These are phyloP conservation scores for Mortierella polycephala DNA, from an alignment of 371 early-diverging fungal species.

Conservation along the genomic window DNA sequence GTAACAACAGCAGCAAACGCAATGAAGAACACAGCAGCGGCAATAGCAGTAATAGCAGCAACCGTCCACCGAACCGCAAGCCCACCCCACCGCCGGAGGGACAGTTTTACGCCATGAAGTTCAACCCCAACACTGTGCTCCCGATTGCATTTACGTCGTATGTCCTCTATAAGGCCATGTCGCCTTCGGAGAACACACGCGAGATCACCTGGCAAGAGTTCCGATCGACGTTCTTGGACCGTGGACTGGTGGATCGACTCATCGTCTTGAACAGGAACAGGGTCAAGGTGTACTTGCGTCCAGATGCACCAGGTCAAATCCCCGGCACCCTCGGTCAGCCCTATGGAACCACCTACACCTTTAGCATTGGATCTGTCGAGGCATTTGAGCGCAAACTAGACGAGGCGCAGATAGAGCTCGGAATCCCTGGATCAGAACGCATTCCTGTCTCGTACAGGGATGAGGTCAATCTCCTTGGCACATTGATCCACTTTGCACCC, in stretches of 20 bases:
- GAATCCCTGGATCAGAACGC: constrained; percentile 88
- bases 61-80: constrained; percentile 23
- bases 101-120: constrained; percentile 58
- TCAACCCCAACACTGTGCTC: constrained; percentile 61
- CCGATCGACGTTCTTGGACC: constrained; percentile 86
- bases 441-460: constrained; percentile 91
- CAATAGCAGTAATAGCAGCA: constrained; percentile 5
- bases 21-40: constrained; percentile 4
- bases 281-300: constrained; percentile 84
- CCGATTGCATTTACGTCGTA: constrained; percentile 64
- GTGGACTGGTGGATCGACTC: constrained; percentile 91
- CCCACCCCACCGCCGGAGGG: constrained; percentile 76
- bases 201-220: constrained; percentile 96
- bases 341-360: constrained; percentile 64
- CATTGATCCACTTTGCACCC: constrained; percentile 91
- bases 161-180: constrained; percentile 63
- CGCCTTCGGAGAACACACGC: constrained; percentile 61
- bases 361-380: constrained; percentile 96
- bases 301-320: constrained; percentile 69
- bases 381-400: constrained; percentile 93
- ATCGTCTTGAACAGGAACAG: constrained; percentile 86
- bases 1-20: constrained; percentile 1
- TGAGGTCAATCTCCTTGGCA: constrained; percentile 74
- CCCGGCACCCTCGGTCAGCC: constrained; percentile 55
- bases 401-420: constrained; percentile 91